Conservation (phyloP, 1,139 yeast genomes). For the Kurtzmaniella natalensis region DNA sequence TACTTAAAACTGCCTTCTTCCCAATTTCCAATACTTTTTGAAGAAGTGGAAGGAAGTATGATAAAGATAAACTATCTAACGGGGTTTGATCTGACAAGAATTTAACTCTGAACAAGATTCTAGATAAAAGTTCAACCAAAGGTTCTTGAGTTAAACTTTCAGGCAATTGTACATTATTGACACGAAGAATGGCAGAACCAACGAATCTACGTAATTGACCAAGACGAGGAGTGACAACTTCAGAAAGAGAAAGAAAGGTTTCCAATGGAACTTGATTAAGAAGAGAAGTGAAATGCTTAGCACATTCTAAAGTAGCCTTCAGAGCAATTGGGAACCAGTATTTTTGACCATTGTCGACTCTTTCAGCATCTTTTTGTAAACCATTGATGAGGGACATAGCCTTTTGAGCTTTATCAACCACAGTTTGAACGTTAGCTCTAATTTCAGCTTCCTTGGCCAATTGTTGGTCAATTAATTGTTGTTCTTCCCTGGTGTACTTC, state of each 20-base stretch:
- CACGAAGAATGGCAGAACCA: conserved; percentile 67
- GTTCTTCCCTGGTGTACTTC: conserved; percentile 77
- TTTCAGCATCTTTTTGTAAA: conserved; percentile 45
- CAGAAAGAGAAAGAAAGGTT: conserved; percentile 43
- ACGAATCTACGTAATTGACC: conserved; percentile 48
- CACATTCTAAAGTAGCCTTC: conserved; percentile 36
- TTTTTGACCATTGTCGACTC: conserved; percentile 64
- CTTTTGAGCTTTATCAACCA: conserved; percentile 38
- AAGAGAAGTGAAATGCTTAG: conserved; percentile 33
- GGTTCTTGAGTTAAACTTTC: conserved; percentile 47
- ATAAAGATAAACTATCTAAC: conserved; percentile 62
- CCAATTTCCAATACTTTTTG: conserved; percentile 62
- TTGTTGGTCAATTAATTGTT: conserved; percentile 54
- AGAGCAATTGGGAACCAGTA: conserved; percentile 72
- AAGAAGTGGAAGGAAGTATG: conserved; percentile 72
- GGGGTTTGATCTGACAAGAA: conserved; percentile 70
- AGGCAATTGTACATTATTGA: conserved; percentile 39
- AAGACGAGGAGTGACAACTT: conserved; percentile 41
- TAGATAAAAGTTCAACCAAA: conserved; percentile 49
- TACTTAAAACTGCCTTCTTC: conserved; percentile 46
- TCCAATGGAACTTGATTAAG: conserved; percentile 33
- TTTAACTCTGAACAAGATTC: conserved; percentile 72
- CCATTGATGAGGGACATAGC: conserved; percentile 52
- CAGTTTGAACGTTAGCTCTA: conserved; percentile 40
- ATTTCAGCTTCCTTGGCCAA: conserved; percentile 54